Conservation (phyloP, 495 filamentous ascomycete genomes). For the Umbilicaria muhlenbergii region DNA sequence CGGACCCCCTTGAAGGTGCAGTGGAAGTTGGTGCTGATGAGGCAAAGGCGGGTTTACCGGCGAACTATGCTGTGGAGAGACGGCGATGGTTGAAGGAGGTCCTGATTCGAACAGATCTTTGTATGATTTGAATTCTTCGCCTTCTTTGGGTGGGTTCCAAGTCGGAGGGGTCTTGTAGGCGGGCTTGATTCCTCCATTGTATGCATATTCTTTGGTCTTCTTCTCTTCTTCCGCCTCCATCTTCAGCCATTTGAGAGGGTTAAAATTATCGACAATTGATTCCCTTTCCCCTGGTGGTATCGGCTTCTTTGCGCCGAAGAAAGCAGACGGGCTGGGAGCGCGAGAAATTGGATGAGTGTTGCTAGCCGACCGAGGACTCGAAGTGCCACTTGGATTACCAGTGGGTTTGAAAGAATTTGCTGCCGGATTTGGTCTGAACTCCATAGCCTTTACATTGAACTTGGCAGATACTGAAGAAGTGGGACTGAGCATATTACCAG, state of each 20-base stretch:
- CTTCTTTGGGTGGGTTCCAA: slow-evolving; percentile 46
- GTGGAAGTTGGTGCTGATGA: slow-evolving; percentile 64
- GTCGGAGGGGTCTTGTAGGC: slow-evolving; percentile 67
- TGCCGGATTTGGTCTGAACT: slow-evolving; percentile 71
- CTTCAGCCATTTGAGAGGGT: slow-evolving; percentile 59
- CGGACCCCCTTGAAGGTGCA: slow-evolving; percentile 31
- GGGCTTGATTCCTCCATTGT: slow-evolving; percentile 61
- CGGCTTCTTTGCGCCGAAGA: slow-evolving; percentile 49
- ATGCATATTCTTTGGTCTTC: slow-evolving; percentile 29
- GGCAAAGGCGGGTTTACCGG: slow-evolving; percentile 37
- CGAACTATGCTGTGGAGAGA: slow-evolving; percentile 50
- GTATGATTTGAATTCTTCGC: slow-evolving; percentile 50
- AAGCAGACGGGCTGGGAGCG: slow-evolving; percentile 29
- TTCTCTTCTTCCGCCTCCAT: slow-evolving; percentile 30
- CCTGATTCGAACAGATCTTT: slow-evolving; percentile 59
- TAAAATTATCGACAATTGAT: slow-evolving; percentile 51
- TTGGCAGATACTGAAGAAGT: slow-evolving; percentile 40
- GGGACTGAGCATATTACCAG: slow-evolving; percentile 26
- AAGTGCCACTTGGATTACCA: slow-evolving; percentile 40
- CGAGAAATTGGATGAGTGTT: slow-evolving; percentile 35
- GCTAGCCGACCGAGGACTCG: slow-evolving; percentile 45
- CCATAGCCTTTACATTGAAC: slow-evolving; percentile 68
- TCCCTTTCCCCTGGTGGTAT: slow-evolving; percentile 33
- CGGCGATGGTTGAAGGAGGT: slow-evolving; percentile 31
- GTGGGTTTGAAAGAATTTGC: slow-evolving; percentile 67